These are phyloP conservation scores for Globisporangium spiculum DNA, from an alignment of 352 stramenopile genomes.

Conservation along the genomic window DNA sequence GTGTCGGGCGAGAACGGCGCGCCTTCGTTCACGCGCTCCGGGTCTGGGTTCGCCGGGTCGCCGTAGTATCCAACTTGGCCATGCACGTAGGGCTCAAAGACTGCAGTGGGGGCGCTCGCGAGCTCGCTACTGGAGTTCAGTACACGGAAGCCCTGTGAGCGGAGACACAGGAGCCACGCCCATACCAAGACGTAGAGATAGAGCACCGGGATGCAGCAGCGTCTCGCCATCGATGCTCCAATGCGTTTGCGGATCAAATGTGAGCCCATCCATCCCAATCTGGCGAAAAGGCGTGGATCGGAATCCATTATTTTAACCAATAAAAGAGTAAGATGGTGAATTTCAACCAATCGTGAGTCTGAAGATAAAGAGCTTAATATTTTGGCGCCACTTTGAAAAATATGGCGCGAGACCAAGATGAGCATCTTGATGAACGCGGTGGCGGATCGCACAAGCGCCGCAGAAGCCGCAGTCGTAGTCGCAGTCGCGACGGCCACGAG, in stretches of 20 bases:
- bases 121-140: constrained; percentile 35
- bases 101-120: constrained; percentile 27
- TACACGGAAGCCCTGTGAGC: constrained; percentile 28
- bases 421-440: neutral
- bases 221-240: neutral
- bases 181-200: neutral
- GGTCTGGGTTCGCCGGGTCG: constrained; percentile 57
- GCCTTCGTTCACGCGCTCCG: constrained; percentile 86
- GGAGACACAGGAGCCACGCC: neutral
- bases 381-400: neutral
- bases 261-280: neutral
- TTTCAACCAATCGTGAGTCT: constrained; percentile 3
- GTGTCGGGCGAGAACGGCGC: constrained; percentile 70
- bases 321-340: neutral
- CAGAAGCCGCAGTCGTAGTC: constrained; percentile 11
- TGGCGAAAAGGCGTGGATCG: constrained; percentile 9
- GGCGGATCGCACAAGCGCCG: constrained; percentile 7
- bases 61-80: constrained; percentile 85
- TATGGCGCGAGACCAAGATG: constrained; percentile 7
- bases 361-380: neutral
- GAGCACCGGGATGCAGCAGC: neutral
- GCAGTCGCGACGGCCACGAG: constrained; percentile 2
- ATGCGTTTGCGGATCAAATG: neutral
- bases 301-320: neutral
- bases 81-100: constrained; percentile 81